Base-by-base conservation (phyloP, 2,329 filamentous ascomycete genomes). In the Tolypocladium tropicale region DNA sequence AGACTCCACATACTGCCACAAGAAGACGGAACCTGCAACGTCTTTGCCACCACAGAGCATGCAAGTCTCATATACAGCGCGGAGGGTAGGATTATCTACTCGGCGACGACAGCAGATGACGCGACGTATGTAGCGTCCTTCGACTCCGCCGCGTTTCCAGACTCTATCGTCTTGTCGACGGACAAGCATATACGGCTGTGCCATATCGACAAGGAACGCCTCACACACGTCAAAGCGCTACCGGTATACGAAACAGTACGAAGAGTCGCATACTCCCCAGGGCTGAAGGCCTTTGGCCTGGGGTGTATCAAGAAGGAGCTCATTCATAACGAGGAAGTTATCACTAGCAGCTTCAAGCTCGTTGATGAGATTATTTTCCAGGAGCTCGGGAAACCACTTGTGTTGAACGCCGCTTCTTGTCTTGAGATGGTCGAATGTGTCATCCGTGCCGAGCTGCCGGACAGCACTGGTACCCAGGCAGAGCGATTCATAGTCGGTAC, bases 401-500 rank as follows among this genome's bases (percentile, higher is more conserved):
- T 79, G 7, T 73, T 97, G 16, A 72, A 78, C 12, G 67, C 66
- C 9, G 72, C 72, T 0, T 68, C 71, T 2, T 70, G 72, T 2
- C 63, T 76, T 2, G 94, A 99, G 71, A 75, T 97, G 50, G 83
- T 96, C 4, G 94, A 97, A 70, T 85, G 87, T 59, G 85, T 96
- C 9, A 85, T 95, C 57, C 83, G 89, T 36, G 86, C 89, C 6
- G 82, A 90, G 62, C 77, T 96, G 14, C 77, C 80, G 2, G 85
- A 76, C 62, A 73, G 73, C 4, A 75, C 74, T 46, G 84, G 83
- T 11, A 74, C 78, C 32, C 67, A 72, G 6, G 80, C 79, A 0
- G 92, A 97, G 68, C 79, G 91, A 46, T 97, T 97, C 65, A 76
- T 97, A n/a, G 82, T 97, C 7, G 94, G 94, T 7, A 97, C 94